Conservation (phyloP, 805 yeast genomes). For the Lipomyces sp. region DNA sequence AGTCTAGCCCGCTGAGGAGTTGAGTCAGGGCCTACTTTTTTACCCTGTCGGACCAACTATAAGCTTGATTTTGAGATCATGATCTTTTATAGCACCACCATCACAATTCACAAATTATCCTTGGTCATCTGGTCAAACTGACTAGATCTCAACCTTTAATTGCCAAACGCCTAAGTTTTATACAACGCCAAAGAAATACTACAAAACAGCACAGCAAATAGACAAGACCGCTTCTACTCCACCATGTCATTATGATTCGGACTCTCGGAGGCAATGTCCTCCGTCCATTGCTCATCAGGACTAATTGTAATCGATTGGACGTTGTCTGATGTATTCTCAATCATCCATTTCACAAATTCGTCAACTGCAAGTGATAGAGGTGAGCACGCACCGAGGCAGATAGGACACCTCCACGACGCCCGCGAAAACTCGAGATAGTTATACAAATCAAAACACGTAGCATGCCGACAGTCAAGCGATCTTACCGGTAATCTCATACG, state of each 20-base stretch:
- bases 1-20: no score
- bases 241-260: background rate
- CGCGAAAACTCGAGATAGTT: slow-evolving; percentile 9
- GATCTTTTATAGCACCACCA: no score
- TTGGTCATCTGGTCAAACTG: no score
- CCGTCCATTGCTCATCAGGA: background rate
- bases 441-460: slow-evolving; percentile 14
- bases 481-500: slow-evolving; percentile 14
- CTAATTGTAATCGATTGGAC: background rate
- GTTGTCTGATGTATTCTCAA: background rate
- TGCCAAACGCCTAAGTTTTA: background rate
- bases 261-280: background rate
- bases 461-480: slow-evolving; percentile 7
- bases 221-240: background rate
- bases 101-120: no score
- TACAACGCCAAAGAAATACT: background rate
- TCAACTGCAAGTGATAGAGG: slow-evolving; percentile 12
- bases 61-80: no score
- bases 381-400: slow-evolving; percentile 8
- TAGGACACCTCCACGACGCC: slow-evolving; percentile 19
- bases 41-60: no score
- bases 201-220: background rate
- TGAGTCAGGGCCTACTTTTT: no score
- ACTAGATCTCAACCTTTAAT: no score
- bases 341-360: slow-evolving; percentile 43